phyloP scores from a whole-genome alignment of 441 rosid species.

The Metrosideros polymorpha region DNA sequence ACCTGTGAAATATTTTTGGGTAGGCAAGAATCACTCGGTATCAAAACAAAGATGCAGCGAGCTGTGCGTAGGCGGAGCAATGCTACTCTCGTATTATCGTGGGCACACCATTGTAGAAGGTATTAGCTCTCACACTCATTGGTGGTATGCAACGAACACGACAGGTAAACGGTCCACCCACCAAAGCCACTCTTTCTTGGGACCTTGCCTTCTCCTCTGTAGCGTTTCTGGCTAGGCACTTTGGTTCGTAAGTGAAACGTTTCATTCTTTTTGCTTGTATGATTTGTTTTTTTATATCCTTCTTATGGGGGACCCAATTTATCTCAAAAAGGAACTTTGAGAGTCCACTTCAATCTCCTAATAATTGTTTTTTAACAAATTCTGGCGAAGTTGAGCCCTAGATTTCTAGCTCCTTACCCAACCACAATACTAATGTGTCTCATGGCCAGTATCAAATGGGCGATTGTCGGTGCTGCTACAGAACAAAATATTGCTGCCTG shows the following conservation, averaged over 20 bases:
- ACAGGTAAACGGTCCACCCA: not conserved
- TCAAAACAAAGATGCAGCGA: slow-evolving; percentile 41
- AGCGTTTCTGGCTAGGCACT: slow-evolving; percentile 48
- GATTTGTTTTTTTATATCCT: not conserved
- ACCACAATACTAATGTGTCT: slow-evolving; percentile 61
- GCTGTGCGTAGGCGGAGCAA: slow-evolving; percentile 84
- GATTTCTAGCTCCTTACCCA: slow-evolving; percentile 78
- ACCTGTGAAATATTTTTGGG: not conserved
- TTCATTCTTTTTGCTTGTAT: not conserved
- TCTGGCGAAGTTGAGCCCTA: slow-evolving; percentile 53
- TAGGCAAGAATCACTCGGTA: slow-evolving; percentile 58
- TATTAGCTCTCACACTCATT: slow-evolving; percentile 55
- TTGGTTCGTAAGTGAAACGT: slow-evolving; percentile 51
- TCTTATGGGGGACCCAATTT: not conserved
- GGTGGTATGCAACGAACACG: slow-evolving; percentile 44
- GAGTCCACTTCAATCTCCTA: too few species aligned
- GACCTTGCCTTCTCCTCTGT: slow-evolving; percentile 46
- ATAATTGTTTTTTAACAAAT: not conserved
- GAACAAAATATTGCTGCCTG: slow-evolving; percentile 42
- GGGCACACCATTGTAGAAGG: slow-evolving; percentile 36
- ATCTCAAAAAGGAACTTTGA: too few species aligned
- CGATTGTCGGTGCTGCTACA: slow-evolving; percentile 18
- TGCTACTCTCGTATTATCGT: slow-evolving; percentile 80
- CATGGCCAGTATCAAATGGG: slow-evolving; percentile 57
- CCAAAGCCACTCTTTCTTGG: slow-evolving; percentile 37